Base-by-base conservation (phyloP, 441 rosid genomes). In the Mallotus repandus region DNA sequence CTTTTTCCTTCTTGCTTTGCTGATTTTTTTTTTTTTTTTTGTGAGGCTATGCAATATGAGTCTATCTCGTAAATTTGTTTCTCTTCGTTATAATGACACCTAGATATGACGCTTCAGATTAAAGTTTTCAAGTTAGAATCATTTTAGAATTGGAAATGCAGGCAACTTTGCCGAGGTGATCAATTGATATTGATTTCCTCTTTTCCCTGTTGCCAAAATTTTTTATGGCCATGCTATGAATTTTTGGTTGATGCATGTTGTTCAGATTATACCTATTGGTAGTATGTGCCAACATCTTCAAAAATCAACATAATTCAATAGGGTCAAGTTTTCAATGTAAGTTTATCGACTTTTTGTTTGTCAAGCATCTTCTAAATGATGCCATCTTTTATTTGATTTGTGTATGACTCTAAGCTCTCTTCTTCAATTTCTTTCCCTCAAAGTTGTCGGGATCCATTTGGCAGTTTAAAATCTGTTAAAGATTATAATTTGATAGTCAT, bases 171-270 rank as follows among this genome's bases (percentile, higher is more conserved):
- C 87, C 86, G 83, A 79, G 87, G 88, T 80, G 76, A 79, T 87
- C 72, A 74, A 57, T 73, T 65, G 9, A 53, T 79, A 75, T 78
- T 73, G 80, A 80, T 79, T 80, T 75, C 87, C 86, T 82, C 81
- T 80, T 84, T 89, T 86, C 91, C 91, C 89, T 84, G 91, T 86
- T 87, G 87, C 91, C 87, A 14, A 87, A 25, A 86, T 77, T 66
- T 19, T 71, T 50, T 32, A 35, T 73, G 81, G 83, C 70, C 71
- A 41, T 78, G 46, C 38, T 66, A n/a, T 63, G 74, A 77, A 35
- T 83, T 19, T 67, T 46, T 18, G 79, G 78, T 77, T 76, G 77
- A 77, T 75, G 4, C 68, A 59, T 63, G 19, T 73, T 41, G 9
- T 46, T 66, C 54, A 7, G 70, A 72, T 70, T 50, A 66, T 74